phyloP scores from a whole-genome alignment of 768 basidiomycete species.

The Kwoniella sp. region DNA sequence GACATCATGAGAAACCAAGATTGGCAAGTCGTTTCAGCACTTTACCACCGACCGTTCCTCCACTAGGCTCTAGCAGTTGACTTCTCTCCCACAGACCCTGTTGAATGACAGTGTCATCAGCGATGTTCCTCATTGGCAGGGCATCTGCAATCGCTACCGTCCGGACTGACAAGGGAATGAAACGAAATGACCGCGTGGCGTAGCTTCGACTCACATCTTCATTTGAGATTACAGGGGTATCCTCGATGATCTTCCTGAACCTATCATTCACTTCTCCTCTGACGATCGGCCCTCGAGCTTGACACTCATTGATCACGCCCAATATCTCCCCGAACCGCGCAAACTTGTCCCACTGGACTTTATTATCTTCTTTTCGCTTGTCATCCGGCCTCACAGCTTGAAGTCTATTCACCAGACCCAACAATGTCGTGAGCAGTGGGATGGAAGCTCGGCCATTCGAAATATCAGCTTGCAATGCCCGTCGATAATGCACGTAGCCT shows the following conservation, averaged over 20 bases:
- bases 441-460: conserved; percentile 78
- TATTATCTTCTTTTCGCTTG: conserved; percentile 63
- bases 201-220: conserved; percentile 48
- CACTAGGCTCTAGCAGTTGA: conserved; percentile 24
- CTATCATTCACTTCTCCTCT: conserved; percentile 26
- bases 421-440: conserved; percentile 79
- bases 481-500: conserved; percentile 85
- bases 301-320: conserved; percentile 73
- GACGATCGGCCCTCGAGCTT: conserved; percentile 60
- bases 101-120: neutral
- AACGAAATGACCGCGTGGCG: conserved; percentile 4
- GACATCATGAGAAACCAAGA: conserved; percentile 15
- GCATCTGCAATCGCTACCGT: no score
- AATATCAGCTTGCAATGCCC: conserved; percentile 71
- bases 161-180: no score
- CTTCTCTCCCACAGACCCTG: conserved; percentile 23
- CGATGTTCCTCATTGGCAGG: neutral
- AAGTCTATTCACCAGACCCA: conserved; percentile 76
- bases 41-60: conserved; percentile 22
- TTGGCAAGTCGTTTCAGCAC: conserved; percentile 19
- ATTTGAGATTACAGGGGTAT: conserved; percentile 41
- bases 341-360: conserved; percentile 94
- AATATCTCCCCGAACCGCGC: conserved; percentile 88
- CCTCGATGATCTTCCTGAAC: conserved; percentile 38
- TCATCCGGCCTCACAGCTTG: conserved; percentile 82